These are phyloP conservation scores for Pilaira anomala DNA, from an alignment of 192 early-diverging fungal genomes.

Conservation along the genomic window DNA sequence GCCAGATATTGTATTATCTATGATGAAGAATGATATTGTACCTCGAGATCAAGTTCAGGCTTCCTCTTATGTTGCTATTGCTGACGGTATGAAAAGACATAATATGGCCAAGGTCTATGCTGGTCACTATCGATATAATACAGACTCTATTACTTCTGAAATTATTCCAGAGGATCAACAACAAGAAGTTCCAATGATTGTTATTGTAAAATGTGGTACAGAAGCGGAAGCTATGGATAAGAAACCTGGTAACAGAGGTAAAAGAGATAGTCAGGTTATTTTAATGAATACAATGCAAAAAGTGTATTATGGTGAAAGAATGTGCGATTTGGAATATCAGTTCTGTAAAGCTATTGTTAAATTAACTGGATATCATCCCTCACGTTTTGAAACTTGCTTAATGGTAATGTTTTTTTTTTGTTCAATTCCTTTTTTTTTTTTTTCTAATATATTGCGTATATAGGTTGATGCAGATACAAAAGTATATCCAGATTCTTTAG, in stretches of 20 bases:
- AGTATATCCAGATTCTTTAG: constrained; percentile 72
- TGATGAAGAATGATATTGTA: constrained; percentile 74
- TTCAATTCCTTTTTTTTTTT: background rate
- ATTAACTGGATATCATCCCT: constrained; percentile 65
- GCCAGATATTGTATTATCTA: constrained; percentile 70
- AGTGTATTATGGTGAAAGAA: constrained; percentile 75
- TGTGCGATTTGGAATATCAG: constrained; percentile 76
- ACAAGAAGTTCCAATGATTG: constrained; percentile 66
- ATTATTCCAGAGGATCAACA: constrained; percentile 42
- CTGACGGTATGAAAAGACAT: constrained; percentile 80
- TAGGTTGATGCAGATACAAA: constrained; percentile 84
- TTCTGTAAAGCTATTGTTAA: constrained; percentile 72
- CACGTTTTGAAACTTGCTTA: constrained; percentile 68
- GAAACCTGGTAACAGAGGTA: constrained; percentile 84
- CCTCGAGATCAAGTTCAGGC: constrained; percentile 65
- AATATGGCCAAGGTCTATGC: constrained; percentile 94
- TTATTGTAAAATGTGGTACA: constrained; percentile 74
- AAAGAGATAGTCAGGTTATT: constrained; percentile 92
- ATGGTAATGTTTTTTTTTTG: constrained; percentile 49
- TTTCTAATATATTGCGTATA: background rate
- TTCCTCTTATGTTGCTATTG: constrained; percentile 83
- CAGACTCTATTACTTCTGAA: constrained; percentile 32
- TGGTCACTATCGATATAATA: constrained; percentile 79
- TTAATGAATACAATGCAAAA: constrained; percentile 91
- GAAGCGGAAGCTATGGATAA: constrained; percentile 57